These are phyloP conservation scores for Rhizopogon vinicolor DNA, from an alignment of 768 basidiomycete species.

Conservation along the genomic window DNA sequence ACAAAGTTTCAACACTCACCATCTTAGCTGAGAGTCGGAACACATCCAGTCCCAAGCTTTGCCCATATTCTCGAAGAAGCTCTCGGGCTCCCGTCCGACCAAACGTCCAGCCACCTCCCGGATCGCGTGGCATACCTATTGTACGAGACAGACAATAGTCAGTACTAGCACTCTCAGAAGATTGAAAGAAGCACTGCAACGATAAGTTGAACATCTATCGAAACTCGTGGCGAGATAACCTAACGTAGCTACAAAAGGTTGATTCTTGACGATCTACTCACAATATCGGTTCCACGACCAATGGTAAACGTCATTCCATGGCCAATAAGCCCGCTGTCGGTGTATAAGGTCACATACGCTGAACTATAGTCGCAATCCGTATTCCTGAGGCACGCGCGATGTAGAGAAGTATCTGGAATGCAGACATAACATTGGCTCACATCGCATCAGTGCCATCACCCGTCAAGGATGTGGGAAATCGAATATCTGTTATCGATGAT, in stretches of 20 bases:
- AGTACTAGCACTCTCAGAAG: not conserved
- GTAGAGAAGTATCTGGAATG: not conserved
- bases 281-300: constrained; percentile 93
- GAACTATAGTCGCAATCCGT: constrained; percentile 95
- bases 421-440: constrained; percentile 33
- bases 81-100: constrained; percentile 75
- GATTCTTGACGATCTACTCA: constrained; percentile 22
- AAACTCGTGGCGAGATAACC: not conserved
- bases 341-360: constrained; percentile 80
- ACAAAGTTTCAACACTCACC: constrained; percentile 41
- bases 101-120: constrained; percentile 76
- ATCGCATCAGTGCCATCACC: constrained; percentile 95
- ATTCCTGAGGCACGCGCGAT: constrained; percentile 51
- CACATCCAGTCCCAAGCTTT: constrained; percentile 84
- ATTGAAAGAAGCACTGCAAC: not conserved
- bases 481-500: constrained; percentile 54
- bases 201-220: not conserved
- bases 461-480: constrained; percentile 87
- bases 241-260: not conserved
- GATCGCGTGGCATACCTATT: constrained; percentile 78
- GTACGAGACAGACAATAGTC: not conserved
- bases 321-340: constrained; percentile 70
- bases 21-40: constrained; percentile 87
- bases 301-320: constrained; percentile 95
- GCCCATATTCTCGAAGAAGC: constrained; percentile 87